These are phyloP conservation scores for Noccaea caerulescens DNA, from an alignment of 345 rosid genomes.

Conservation along the genomic window DNA sequence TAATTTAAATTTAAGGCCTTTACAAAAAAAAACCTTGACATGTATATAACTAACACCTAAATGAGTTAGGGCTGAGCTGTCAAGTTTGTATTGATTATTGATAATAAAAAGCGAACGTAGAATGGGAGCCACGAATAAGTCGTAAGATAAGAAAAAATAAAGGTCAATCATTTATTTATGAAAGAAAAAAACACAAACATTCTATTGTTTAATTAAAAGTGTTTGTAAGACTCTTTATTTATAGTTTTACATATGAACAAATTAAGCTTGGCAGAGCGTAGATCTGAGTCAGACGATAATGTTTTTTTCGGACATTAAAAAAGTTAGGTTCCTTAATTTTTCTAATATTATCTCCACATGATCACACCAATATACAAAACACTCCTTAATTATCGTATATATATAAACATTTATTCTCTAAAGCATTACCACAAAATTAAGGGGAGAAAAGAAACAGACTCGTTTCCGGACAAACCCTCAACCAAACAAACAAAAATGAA, in stretches of 20 bases:
- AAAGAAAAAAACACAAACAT: slow-evolving; percentile 9
- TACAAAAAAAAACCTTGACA: slow-evolving; percentile 13
- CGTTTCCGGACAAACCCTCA: slow-evolving; percentile 22
- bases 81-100: slow-evolving; percentile 44
- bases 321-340: slow-evolving; percentile 45
- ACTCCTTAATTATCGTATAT: slow-evolving; percentile 43
- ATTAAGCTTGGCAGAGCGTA: slow-evolving; percentile 37
- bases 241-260: slow-evolving; percentile 40
- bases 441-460: slow-evolving; percentile 13
- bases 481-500: slow-evolving; percentile 23
- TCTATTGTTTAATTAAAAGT: slow-evolving; percentile 41
- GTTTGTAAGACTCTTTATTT: slow-evolving; percentile 42
- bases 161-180: slow-evolving; percentile 33
- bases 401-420: slow-evolving; percentile 52
- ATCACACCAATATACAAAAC: slow-evolving; percentile 37
- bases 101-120: slow-evolving; percentile 41
- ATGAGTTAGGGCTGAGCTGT: slow-evolving; percentile 52
- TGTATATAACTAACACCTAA: slow-evolving; percentile 16
- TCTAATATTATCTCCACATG: slow-evolving; percentile 38
- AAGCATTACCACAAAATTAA: slow-evolving; percentile 26
- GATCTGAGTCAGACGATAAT: slow-evolving; percentile 57
- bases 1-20: neutral
- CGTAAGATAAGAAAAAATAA: slow-evolving; percentile 40
- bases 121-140: slow-evolving; percentile 62
- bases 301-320: slow-evolving; percentile 37